Evolutionary conservation across 225 moss, liverwort and hornwort species (phyloP), one percentile per base, ranked within the genome.

Genomic region (Pleurozium schreberi): DNA sequence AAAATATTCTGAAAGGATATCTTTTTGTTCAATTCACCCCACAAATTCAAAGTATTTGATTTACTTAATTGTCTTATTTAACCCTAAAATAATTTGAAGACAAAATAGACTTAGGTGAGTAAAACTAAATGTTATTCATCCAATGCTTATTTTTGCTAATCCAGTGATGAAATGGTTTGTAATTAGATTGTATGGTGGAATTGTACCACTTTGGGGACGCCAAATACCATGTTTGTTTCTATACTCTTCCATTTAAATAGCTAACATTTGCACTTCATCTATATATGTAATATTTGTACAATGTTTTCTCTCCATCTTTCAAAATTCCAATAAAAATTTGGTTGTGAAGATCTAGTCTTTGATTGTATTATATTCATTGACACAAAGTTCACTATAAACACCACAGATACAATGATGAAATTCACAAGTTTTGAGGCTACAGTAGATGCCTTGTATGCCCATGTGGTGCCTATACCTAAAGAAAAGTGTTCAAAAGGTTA

Each of bases 341-440:
- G 21, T 12, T 40, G 12, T 33, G 2, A 42, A 12, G 25, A 50
- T 50, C 26, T 47, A 34, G 12, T 49, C 36, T 38, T 18, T 75
- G 5, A 58, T 80, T 80, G 36, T 8, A 34, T 59, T 65, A 2
- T 36, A 75, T 74, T 9, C 55, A 81, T 36, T 78, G 8, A 88
- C 23, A 42, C 36, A 60, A 82, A 47, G 4, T 3, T 17, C 21
- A 23, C 40, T 40, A 14, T 27, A 68, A 52, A 47, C 2, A 42
- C 78, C 1, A 34, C 88, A 96, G 96, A 98, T 86, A 98, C 98
- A 61, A 98, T 97, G 97, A 98, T 97, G 96, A 98, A 98, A 90
- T 98, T 98, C 42, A 87, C 95, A 52, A 96, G 97, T 88, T 97
- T 98, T 90, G 98, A 98, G 59, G 92, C 94, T 49, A 96, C 93